Conservation (phyloP, 257 asterid species). For the Plantago major region DNA sequence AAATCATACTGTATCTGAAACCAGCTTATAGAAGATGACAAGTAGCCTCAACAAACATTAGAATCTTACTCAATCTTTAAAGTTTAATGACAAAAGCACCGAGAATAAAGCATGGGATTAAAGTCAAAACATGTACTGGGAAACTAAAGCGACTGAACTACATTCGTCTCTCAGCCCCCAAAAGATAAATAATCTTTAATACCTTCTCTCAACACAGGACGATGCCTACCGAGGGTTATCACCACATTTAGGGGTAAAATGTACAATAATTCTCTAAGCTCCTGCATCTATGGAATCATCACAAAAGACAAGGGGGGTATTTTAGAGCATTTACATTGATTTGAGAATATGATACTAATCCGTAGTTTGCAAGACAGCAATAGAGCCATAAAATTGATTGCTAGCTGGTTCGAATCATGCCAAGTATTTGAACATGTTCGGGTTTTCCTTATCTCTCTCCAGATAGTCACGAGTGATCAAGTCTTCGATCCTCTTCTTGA, state of each 20-base stretch:
- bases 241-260: conserved; percentile 18
- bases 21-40: no score
- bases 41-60: no score
- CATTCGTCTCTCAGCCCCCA: no score
- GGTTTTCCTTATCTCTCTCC: conserved; percentile 91
- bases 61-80: no score
- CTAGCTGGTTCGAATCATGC: conserved; percentile 44
- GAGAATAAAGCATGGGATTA: no score
- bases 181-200: no score
- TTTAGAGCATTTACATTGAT: conserved; percentile 23
- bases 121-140: no score
- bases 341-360: conserved; percentile 7
- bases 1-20: no score
- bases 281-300: conserved; percentile 14
- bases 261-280: conserved; percentile 26
- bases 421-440: conserved; percentile 92
- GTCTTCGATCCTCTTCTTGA: conserved; percentile 97
- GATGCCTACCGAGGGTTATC: conserved; percentile 4
- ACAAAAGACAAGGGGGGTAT: conserved; percentile 16
- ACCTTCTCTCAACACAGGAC: conserved; percentile 16
- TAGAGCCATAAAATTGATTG: conserved; percentile 9
- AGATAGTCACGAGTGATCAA: conserved; percentile 89
- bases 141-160: no score
- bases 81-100: no score
- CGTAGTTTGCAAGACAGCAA: conserved; percentile 15